Conservation (phyloP, 345 rosid species). For the Turritis glabra region DNA sequence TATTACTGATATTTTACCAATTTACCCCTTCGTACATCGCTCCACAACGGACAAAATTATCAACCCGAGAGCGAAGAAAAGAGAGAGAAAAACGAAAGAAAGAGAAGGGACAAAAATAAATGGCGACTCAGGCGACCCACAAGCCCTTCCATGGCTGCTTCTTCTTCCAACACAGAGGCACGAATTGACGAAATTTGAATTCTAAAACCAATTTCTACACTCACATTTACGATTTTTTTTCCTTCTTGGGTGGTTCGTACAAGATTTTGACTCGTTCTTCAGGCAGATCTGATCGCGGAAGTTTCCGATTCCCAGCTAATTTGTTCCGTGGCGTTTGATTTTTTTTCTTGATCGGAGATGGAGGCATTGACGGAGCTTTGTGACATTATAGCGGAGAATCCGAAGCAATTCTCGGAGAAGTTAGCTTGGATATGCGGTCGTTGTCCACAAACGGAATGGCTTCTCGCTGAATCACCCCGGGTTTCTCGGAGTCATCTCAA, state of each 20-base stretch:
- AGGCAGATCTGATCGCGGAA: conserved; percentile 36
- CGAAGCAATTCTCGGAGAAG: conserved; percentile 78
- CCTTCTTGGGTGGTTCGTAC: conserved; percentile 22
- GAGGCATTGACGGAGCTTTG: conserved; percentile 85
- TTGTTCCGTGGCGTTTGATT: not conserved
- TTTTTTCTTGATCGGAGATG: conserved; percentile 45
- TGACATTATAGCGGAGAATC: conserved; percentile 75
- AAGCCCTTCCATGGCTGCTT: conserved; percentile 33
- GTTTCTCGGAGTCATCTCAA: conserved; percentile 86
- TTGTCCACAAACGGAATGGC: conserved; percentile 75
- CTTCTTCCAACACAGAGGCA: conserved; percentile 16
- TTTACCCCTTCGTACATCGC: not conserved
- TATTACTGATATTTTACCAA: not conserved
- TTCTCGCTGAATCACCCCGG: conserved; percentile 67
- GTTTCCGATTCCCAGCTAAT: not conserved
- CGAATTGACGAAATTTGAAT: conserved; percentile 1
- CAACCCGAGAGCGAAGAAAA: not conserved
- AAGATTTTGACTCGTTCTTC: conserved; percentile 30
- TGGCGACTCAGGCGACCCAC: conserved; percentile 21
- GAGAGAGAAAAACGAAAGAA: not conserved
- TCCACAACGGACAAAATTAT: conserved; percentile 28
- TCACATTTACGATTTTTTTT: conserved; percentile 10
- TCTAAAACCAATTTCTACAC: not conserved
- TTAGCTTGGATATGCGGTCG: conserved; percentile 88
- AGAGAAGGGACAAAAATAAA: conserved; percentile 10